Base-by-base conservation (phyloP, 2,329 filamentous ascomycete genomes). In the Colletotrichum sidae region DNA sequence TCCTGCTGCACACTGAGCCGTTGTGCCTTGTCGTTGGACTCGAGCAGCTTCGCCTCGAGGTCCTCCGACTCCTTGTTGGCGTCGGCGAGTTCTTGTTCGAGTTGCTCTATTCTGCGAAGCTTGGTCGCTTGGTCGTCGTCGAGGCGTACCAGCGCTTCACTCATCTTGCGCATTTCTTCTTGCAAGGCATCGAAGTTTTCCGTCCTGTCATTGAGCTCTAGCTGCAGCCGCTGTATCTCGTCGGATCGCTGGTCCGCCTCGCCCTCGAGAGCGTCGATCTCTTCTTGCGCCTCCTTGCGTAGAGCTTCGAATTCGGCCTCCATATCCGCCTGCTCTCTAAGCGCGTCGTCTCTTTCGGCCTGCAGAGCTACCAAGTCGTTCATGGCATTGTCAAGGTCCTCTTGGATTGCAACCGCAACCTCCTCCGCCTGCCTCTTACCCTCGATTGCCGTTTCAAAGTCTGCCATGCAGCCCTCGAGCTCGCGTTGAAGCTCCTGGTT, bases 171-270 rank as follows among this genome's bases (percentile, higher is more conserved):
- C 90, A 99, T 96, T 82, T 98, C 96, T 65, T 91, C 89, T 74
- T 98, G 95, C 57, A 99, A 81, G n/a, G 93, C 92, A 69, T 91
- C 89, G 77, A 97, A 95, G 74, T 96, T 96, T 73, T 98, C 94
- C 11, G 89, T 89, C 56, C 91, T 88, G 68, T 92, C 91, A 67
- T 88, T 87, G 12, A 97, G 80, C 45, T 96, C 92, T 12, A 87
- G 83, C 62, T 91, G 86, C 34, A 96, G 79, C 12, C 88, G 87
- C 69, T 91, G 85, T 46, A 90, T 88, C 70, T 95, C 92, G 6
- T 89, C 86, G 49, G 87, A 87, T 66, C 91, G 90, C 72, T 91
- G 86, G 59, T 94, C 92, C 5, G 90, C 84, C 67, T 96, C 91
- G 10, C 85, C 86, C 39, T 94, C 89, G 45, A 94, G 80, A 0